Conservation (phyloP, 352 stramenopile genomes). For the Phytophthora lateralis region DNA sequence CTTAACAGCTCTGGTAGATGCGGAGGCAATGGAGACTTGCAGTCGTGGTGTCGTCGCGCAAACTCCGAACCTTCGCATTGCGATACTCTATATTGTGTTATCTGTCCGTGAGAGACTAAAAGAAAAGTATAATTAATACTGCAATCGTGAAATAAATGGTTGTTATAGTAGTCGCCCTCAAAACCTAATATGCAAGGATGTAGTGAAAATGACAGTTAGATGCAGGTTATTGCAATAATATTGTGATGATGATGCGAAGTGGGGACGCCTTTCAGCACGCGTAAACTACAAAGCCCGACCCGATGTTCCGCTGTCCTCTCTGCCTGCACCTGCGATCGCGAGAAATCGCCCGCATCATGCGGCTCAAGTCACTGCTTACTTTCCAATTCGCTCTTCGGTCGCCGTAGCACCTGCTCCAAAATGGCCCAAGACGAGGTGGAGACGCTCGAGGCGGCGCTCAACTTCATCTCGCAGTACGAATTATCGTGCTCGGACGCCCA, state of each 20-base stretch:
- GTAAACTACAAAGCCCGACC: background rate
- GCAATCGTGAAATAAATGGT: too few species aligned
- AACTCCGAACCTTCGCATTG: background rate
- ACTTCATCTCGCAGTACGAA: constrained; percentile 34
- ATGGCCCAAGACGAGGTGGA: constrained; percentile 30
- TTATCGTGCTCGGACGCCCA: constrained; percentile 1
- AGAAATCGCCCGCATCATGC: background rate
- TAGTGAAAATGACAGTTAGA: too few species aligned
- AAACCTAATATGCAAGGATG: too few species aligned
- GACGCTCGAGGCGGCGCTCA: constrained; percentile 29
- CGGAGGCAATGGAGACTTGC: background rate
- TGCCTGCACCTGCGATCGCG: background rate
- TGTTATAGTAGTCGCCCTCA: too few species aligned
- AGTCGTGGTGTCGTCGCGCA: background rate
- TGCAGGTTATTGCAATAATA: background rate
- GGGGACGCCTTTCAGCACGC: background rate
- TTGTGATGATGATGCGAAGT: background rate
- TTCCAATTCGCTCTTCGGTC: constrained; percentile 14
- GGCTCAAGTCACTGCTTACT: constrained; percentile 7
- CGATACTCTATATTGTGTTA: too few species aligned
- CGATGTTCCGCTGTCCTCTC: too few species aligned
- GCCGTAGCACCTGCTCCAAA: constrained; percentile 1
- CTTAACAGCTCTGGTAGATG: constrained; percentile 5
- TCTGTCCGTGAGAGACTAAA: too few species aligned
- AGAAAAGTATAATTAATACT: too few species aligned